Evolutionary conservation across 208 protist species (phyloP), one percentile per base, ranked within the genome.

Genomic region (Trypanosoma theileri): DNA sequence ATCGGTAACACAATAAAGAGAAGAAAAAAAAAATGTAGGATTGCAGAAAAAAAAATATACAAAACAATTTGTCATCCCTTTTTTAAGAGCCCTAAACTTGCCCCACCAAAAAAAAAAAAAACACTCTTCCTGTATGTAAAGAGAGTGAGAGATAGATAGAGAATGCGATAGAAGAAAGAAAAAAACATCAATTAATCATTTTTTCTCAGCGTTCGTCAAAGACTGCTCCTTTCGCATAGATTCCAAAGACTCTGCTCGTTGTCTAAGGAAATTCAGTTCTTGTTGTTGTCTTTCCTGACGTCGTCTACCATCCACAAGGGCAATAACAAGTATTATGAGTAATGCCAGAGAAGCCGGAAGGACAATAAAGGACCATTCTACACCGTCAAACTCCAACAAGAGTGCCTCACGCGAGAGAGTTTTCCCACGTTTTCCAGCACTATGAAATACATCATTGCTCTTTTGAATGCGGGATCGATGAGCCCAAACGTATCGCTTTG

Each of bases 321-420:
- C 57, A 48, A 75, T 75, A 46, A 62, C 6, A 1, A 75, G 7
- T 42, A 78, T 54, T 0, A 73, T 21, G 19, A 65, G n/a, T 45
- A 65, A 9, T 26, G 59, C 59, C 46, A 65, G 45, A 22, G 45
- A 8, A 0, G 76, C 61, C 13, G 80, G 80, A 24, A 85, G 0
- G 3, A 85, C 17, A n/a, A 77, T 42, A 61, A 79, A 85, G 14
- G 76, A 71, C 80, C 80, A 85, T 46, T 77, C 80, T 16, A 77
- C 24, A 14, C 63, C 76, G 0, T 63, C 51, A 26, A 66, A 76
- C 24, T 85, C 75, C 41, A 81, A 56, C 1, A 42, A 76, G 28
- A 81, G 35, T 6, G 66, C 80, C 13, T 85, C 65, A 44, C 59
- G 28, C 46, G 46, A 65, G 14, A 42, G 13, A 12, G 58, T 62